Evolutionary conservation across 345 rosid species (phyloP), one percentile per base, ranked within the genome.

Genomic region (Linum trigynum): DNA sequence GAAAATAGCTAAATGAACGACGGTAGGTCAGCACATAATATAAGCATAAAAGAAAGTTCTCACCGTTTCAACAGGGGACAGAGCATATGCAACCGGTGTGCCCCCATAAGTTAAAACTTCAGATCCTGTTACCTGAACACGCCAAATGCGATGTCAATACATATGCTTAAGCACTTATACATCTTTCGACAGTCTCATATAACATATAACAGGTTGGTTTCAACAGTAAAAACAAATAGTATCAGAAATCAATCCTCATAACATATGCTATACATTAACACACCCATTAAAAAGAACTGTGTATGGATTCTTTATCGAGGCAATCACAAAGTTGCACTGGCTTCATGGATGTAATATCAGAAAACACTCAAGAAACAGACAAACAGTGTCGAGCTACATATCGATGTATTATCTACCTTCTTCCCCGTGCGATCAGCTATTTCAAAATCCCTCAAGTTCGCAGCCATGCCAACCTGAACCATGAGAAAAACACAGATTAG

Each of bases 381-480:
- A 15, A 41, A 48, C 53, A 48, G 14, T 48, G 9, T 10, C 15
- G 14, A 48, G 53, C 53, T 9, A 0, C 3, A 48, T 23, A 23
- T 23, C 32, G 53, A 48, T 48, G 11, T 1, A 41, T 57, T 38
- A 42, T 3, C 23, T 80, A 92, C 97, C 88, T 85, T 85, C 37
- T 75, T 81, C 76, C 97, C 97, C 64, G 86, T 83, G 57, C 72
- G 71, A 68, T 86, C 75, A 39, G 80, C 83, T 40, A 90, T 82
- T 69, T 81, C 76, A 76, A 75, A 90, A 77, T 84, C 90, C 77
- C 77, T 84, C 81, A 86, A 82, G 74, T 92, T 92, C 71, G 86
- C 97, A 63, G 91, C 98, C 87, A 92, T 74, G 56, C 96, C 97
- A 68, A 83, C 82, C 98, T 92, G 77, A 72, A 67, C 12, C 40